Evolutionary conservation across 257 asterid species (phyloP).

Genomic region (Petrea volubilis): DNA sequence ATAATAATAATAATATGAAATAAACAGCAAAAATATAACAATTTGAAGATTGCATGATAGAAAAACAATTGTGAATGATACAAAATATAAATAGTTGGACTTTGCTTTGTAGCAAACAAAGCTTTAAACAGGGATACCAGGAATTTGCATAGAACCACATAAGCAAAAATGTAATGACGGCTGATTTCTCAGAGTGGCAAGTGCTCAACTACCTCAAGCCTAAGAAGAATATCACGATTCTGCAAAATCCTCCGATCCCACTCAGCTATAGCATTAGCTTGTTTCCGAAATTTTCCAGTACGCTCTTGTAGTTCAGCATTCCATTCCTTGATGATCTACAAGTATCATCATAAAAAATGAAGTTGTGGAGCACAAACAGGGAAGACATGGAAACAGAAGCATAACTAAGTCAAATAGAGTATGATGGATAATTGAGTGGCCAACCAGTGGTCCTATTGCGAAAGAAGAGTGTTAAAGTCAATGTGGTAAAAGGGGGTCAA

Average conservation of each 20-base stretch:
- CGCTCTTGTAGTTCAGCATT: conserved; percentile 94
- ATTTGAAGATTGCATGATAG: not conserved
- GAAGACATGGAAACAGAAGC: not conserved
- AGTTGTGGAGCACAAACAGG: conserved; percentile 5
- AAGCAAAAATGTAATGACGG: conserved; percentile 1
- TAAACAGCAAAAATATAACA: not conserved
- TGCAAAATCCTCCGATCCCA: conserved; percentile 95
- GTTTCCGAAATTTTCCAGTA: conserved; percentile 79
- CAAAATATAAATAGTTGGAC: not conserved
- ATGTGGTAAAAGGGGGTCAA: not conserved
- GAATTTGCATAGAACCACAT: conserved; percentile 2
- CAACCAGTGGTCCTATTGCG: not conserved
- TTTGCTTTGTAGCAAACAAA: not conserved
- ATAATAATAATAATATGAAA: too few relatives aligned
- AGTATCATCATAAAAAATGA: conserved; percentile 11
- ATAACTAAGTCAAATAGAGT: conserved; percentile 3
- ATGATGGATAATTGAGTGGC: not conserved
- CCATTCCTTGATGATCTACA: conserved; percentile 97
- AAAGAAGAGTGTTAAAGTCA: not conserved
- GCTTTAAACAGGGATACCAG: not conserved
- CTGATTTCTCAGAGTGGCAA: not conserved
- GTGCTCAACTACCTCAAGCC: conserved; percentile 73
- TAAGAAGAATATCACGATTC: conserved; percentile 89
- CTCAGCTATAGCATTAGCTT: conserved; percentile 94
- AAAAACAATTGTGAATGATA: not conserved